Base-by-base conservation (phyloP, 176 grass and related monocot genomes). In the Phyllostachys edulis region DNA sequence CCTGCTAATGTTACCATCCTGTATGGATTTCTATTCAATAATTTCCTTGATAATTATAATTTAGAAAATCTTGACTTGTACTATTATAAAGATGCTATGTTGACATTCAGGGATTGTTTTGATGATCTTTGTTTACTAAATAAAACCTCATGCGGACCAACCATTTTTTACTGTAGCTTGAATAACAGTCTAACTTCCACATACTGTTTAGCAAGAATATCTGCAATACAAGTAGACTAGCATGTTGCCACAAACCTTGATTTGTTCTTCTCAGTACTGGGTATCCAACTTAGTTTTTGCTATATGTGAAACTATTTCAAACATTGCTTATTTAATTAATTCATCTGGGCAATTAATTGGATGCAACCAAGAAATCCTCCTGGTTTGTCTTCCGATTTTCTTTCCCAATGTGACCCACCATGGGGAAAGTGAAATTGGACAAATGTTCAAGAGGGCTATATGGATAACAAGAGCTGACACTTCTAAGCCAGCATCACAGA, bases 1-100 rank as follows among this genome's bases (percentile, higher is more conserved):
- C 92, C 92, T 88, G 69, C 78, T 41, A 94, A 92, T 57, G 92
- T 94, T 41, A 94, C 92, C 47, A 87, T 94, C 63, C 20, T 91
- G 92, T 94, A 91, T 62, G 92, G 20, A 52, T 76, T 84, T 85
- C 69, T 82, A 60, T 51, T 39, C 20, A 64, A n/a, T 36, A 54
- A 15, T 47, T 82, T 71, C 47, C 2, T 34, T 67, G 9, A 59
- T 86, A 16, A 75, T 34, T 73, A 21, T 20, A 55, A 63, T 45
- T 16, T 50, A 47, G 3, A 81, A 49, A 69, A 64, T 15, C 20
- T 37, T 68, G 32, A 39, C 5, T 57, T 83, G 6, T 32, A 47
- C 47, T 7, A 15, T 67, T 67, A 24, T 76, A 75, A 80, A 23
- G 4, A 61, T 69, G 7, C 41, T 75, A 52, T 47, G 47, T 50